Conservation (phyloP, 352 stramenopile species). For the Pythium oligandrum region DNA sequence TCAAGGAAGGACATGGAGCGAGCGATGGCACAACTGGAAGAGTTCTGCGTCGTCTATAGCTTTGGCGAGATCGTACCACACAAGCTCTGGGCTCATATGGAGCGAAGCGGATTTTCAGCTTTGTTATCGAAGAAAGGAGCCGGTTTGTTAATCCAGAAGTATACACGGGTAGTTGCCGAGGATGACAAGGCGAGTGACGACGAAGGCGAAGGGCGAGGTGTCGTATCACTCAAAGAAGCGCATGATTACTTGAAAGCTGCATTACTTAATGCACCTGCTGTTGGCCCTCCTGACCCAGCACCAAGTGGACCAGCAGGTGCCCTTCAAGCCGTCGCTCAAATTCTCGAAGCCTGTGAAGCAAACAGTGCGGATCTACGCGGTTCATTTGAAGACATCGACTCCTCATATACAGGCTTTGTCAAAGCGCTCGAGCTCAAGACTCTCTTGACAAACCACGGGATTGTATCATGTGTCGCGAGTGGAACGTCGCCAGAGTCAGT, state of each 20-base stretch:
- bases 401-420: conserved; percentile 34
- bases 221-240: conserved; percentile 9
- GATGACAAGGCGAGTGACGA: conserved; percentile 3
- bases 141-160: conserved; percentile 38
- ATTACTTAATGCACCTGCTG: not conserved
- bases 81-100: conserved; percentile 45
- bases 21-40: conserved; percentile 31
- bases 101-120: conserved; percentile 31
- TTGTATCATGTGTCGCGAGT: conserved; percentile 19
- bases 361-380: conserved; percentile 39
- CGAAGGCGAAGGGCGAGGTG: not conserved
- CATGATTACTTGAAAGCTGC: not conserved
- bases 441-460: conserved; percentile 31
- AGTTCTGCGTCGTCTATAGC: conserved; percentile 48
- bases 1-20: conserved; percentile 26
- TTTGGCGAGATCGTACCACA: conserved; percentile 26
- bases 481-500: conserved; percentile 21
- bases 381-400: conserved; percentile 48
- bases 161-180: conserved; percentile 12
- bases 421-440: conserved; percentile 51
- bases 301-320: not conserved
- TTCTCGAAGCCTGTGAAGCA: conserved; percentile 31
- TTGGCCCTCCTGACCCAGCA: not conserved
- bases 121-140: conserved; percentile 36
- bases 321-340: conserved; percentile 10